Base-by-base conservation (phyloP, 1,284 basidiomycete genomes). In the Cutaneotrichosporon cyanovorans region DNA sequence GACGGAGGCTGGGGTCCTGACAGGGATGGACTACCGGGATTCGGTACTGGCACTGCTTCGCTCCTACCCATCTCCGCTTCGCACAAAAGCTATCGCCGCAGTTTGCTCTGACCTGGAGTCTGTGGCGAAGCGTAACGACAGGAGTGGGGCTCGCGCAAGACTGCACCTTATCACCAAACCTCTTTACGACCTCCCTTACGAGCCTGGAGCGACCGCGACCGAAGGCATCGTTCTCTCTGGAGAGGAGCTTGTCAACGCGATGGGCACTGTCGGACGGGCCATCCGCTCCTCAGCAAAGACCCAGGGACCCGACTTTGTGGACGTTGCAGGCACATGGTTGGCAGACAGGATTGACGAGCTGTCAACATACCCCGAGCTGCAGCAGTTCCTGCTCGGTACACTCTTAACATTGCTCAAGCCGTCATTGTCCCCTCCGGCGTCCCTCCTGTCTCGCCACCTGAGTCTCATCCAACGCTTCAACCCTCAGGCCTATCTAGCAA, bases 161-260 rank as follows among this genome's bases (percentile, higher is more conserved):
- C 38, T 68, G 23, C 22, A 65, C 1, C 41, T 61, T 4, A 30
- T 68, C 34, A 63, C 61, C 9, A 52, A 52, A 20, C 42, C 43
- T 10, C 57, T 73, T 33, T 67, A 68, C 45, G 72, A 72, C 45
- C 50, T 54, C n/a, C 33, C 50, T 16, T 73, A 72, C 46, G 55
- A 61, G 16, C 40, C 61, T 2, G 66, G 61, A 10, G 46, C 53
- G 30, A 43, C 56, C 33, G 49, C 48, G 5, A 42, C 43, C 18
- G 55, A 54, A 2, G 58, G 50, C 2, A 32, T 53, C 5, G 60
- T 58, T 1, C 38, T 65, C 37, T 12, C 36, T 1, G 61, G 62
- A 2, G 51, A 59, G 2, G 58, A 59, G 36, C 42, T 63, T 19
- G 65, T 68, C 4, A 63, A 69, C n/a, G 61, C 59, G 12, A 37